These are phyloP conservation scores for Penicillium sp. DNA, from an alignment of 2,329 filamentous ascomycete genomes.

Conservation along the genomic window DNA sequence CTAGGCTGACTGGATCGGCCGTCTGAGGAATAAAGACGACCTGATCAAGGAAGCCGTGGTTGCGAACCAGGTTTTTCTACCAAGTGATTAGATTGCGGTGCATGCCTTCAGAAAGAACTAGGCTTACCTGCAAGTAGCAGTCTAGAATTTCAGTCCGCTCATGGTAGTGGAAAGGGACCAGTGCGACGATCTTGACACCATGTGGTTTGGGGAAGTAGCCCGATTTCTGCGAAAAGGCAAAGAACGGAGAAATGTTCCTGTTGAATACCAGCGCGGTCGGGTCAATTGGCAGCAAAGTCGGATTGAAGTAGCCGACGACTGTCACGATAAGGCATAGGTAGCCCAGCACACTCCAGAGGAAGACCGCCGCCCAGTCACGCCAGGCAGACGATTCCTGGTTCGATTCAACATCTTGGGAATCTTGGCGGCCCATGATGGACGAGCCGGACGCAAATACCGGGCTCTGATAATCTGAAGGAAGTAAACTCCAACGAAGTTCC, in stretches of 20 bases:
- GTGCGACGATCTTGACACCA: constrained; percentile 35
- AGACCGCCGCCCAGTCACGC: constrained; percentile 19
- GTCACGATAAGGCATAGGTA: constrained; percentile 25
- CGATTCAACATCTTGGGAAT: constrained; percentile 22
- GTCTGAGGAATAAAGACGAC: constrained; percentile 44
- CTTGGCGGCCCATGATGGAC: constrained; percentile 21
- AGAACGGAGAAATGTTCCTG: constrained; percentile 26
- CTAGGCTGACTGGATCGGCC: constrained; percentile 31
- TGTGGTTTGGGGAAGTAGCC: constrained; percentile 32
- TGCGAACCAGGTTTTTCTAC: constrained; percentile 37
- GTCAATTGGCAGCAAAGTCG: constrained; percentile 19
- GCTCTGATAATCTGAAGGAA: not conserved
- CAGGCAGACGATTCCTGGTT: constrained; percentile 10
- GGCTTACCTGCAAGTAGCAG: constrained; percentile 39
- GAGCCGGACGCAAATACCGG: constrained; percentile 1
- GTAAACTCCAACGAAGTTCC: not conserved
- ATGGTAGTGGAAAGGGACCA: constrained; percentile 38
- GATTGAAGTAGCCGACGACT: constrained; percentile 17
- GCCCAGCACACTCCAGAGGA: constrained; percentile 22
- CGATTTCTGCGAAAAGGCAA: constrained; percentile 27
- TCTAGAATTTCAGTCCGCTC: constrained; percentile 37
- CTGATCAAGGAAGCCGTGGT: constrained; percentile 42
- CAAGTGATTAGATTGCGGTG: not conserved
- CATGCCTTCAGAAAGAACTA: too few relatives aligned
- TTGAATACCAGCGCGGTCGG: constrained; percentile 20